Evolutionary conservation across 2,329 filamentous ascomycete genomes (phyloP).

Genomic region (Arthrobotrys pseudoclavata): DNA sequence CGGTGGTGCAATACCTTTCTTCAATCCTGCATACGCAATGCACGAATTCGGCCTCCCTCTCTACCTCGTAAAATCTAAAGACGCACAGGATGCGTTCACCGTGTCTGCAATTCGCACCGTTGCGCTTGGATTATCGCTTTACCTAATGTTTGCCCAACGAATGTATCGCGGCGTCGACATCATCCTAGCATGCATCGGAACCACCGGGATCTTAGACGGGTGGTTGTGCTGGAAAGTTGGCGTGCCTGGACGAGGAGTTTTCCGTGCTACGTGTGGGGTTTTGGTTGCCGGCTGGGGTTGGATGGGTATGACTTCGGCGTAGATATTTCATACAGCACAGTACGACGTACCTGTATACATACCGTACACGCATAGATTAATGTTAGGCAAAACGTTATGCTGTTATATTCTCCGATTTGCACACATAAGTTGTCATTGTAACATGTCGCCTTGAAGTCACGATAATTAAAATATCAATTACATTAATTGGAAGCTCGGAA

Average conservation of each 20-base stretch:
- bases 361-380: neutral
- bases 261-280: slow-evolving; percentile 37
- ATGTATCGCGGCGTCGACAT: slow-evolving; percentile 50
- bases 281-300: slow-evolving; percentile 42
- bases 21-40: slow-evolving; percentile 56
- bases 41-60: slow-evolving; percentile 51
- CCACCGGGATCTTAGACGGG: slow-evolving; percentile 45
- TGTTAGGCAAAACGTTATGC: neutral
- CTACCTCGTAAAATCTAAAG: slow-evolving; percentile 36
- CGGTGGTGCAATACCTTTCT: slow-evolving; percentile 44
- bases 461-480: slow-evolving; percentile 4
- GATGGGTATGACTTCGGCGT: slow-evolving; percentile 42
- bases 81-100: slow-evolving; percentile 44
- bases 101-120: slow-evolving; percentile 44
- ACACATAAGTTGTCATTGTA: neutral
- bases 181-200: slow-evolving; percentile 42
- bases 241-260: slow-evolving; percentile 40
- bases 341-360: neutral
- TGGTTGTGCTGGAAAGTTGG: slow-evolving; percentile 59
- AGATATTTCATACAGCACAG: neutral
- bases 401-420: neutral
- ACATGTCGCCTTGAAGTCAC: neutral
- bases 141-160: slow-evolving; percentile 42
- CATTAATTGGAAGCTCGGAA: neutral
- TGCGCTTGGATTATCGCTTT: slow-evolving; percentile 47